Conservation (phyloP, 208 protist genomes). For the Trypanosoma avium region DNA sequence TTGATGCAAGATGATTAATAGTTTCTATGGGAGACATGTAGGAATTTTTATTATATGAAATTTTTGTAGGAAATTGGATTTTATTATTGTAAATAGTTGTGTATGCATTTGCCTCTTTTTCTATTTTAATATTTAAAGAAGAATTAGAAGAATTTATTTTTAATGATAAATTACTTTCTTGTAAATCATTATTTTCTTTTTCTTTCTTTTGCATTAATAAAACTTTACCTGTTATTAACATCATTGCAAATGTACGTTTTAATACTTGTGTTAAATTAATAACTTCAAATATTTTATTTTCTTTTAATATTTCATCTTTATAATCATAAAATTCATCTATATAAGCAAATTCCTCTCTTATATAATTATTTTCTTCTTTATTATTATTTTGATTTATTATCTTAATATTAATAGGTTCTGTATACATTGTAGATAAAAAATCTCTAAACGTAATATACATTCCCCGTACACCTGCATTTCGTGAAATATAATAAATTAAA, state of each 20-base stretch:
- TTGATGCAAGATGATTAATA: background rate
- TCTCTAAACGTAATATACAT: slow-evolving; percentile 15
- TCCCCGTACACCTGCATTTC: slow-evolving; percentile 5
- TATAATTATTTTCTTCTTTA: background rate
- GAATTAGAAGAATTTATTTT: background rate
- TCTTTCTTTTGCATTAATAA: background rate
- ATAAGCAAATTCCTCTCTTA: too few relatives aligned
- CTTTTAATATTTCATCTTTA: too few relatives aligned
- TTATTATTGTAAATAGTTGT: background rate
- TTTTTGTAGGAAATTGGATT: background rate
- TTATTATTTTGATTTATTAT: too few relatives aligned
- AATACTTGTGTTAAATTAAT: background rate
- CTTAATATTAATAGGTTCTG: slow-evolving; percentile 1
- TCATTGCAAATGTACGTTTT: slow-evolving; percentile 19
- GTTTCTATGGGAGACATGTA: background rate
- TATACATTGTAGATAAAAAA: slow-evolving; percentile 16
- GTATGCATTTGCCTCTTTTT: background rate
- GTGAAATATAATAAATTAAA: slow-evolving; percentile 7
- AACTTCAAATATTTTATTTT: slow-evolving; percentile 3
- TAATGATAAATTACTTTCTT: background rate
- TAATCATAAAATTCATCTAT: too few relatives aligned
- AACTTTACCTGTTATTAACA: slow-evolving; percentile 1
- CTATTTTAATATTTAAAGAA: background rate
- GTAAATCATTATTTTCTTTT: background rate
- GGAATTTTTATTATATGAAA: background rate